These are phyloP conservation scores for Cordyceps cicadae DNA, from an alignment of 2,329 filamentous ascomycete genomes.

Conservation along the genomic window DNA sequence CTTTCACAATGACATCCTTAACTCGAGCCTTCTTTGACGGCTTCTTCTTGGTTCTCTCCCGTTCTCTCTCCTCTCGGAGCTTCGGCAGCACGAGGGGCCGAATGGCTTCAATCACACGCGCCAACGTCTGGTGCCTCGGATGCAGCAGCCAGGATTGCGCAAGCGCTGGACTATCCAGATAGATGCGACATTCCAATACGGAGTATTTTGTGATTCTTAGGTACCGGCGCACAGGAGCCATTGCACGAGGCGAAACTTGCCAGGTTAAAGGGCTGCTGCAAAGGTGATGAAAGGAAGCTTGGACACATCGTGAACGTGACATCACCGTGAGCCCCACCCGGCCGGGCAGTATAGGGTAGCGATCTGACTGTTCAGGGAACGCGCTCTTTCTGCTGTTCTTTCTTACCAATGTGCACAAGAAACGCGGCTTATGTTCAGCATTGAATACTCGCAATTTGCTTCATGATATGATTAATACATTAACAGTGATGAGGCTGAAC, in stretches of 20 bases:
- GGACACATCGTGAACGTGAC: background rate
- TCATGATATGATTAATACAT: background rate
- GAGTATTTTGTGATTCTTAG: slow-evolving; percentile 87
- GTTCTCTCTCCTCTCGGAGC: slow-evolving; percentile 73
- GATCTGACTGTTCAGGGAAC: too few species aligned
- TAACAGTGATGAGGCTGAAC: background rate
- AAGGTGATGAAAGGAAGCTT: background rate
- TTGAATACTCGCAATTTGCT: background rate
- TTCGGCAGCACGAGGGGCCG: slow-evolving; percentile 84
- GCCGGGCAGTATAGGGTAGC: background rate
- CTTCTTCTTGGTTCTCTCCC: slow-evolving; percentile 47
- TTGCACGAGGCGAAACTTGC: slow-evolving; percentile 26
- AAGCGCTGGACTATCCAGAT: slow-evolving; percentile 83
- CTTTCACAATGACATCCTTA: slow-evolving; percentile 79
- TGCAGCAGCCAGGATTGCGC: slow-evolving; percentile 77
- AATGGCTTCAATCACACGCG: slow-evolving; percentile 75
- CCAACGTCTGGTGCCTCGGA: slow-evolving; percentile 65
- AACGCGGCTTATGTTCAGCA: too few species aligned
- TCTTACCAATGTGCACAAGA: too few species aligned
- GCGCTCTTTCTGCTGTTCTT: too few species aligned
- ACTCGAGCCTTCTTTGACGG: slow-evolving; percentile 68
- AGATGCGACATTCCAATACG: slow-evolving; percentile 93
- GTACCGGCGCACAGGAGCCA: slow-evolving; percentile 86
- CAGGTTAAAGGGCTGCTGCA: background rate
- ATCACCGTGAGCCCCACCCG: background rate